Percentiles rank a stretch among this genome's conserved stretches.
Conservation (phyloP, 768 basidiomycete species). For the Stropharia rugosoannulata region DNA sequence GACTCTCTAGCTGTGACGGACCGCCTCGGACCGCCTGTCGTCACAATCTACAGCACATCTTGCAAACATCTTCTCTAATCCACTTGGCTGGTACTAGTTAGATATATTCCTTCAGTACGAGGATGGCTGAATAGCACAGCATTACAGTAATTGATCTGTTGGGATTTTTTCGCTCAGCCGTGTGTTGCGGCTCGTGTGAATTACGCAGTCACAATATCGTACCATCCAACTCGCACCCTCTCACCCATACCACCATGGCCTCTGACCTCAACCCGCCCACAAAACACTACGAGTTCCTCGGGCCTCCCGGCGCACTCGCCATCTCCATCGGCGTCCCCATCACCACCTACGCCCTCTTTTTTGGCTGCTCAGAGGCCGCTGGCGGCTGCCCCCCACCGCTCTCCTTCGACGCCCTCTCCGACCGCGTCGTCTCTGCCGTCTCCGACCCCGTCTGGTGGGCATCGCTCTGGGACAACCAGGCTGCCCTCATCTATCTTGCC, state of each 20-base stretch:
- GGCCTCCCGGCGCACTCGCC: constrained; percentile 73
- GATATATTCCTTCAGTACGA: too few species aligned
- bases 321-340: constrained; percentile 72
- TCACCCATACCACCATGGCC: constrained; percentile 22
- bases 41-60: too few species aligned
- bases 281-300: constrained; percentile 76
- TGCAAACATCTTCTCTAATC: too few species aligned
- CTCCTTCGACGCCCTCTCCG: constrained; percentile 32
- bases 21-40: too few species aligned
- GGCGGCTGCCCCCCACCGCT: constrained; percentile 68
- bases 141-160: too few species aligned
- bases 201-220: too few species aligned
- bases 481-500: constrained; percentile 69
- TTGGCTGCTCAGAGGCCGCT: constrained; percentile 68
- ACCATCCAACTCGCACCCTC: background rate
- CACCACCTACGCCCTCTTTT: constrained; percentile 73
- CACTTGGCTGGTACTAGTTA: too few species aligned
- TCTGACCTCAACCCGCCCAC: constrained; percentile 64
- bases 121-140: too few species aligned
- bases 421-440: constrained; percentile 45
- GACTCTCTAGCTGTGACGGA: too few species aligned
- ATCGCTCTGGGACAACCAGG: constrained; percentile 81
- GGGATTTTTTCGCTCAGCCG: too few species aligned
- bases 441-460: constrained; percentile 62
- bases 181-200: too few species aligned